phyloP scores from a whole-genome alignment of 352 stramenopile genomes.

The Phytopythium montanum region DNA sequence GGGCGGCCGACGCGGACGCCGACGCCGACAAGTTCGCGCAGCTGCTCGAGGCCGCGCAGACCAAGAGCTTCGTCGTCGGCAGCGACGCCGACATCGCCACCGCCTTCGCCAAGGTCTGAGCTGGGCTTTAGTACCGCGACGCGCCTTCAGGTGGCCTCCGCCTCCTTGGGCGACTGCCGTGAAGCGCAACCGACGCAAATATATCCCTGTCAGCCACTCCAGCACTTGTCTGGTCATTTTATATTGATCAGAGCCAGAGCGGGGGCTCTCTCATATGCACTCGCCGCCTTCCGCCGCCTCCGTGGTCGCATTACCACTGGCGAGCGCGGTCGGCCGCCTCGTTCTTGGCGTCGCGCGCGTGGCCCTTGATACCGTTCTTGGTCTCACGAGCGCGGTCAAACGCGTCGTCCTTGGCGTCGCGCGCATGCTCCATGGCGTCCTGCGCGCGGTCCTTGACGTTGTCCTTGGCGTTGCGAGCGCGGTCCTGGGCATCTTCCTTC shows the following conservation, averaged over 20 bases:
- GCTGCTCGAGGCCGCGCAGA: conserved; percentile 53
- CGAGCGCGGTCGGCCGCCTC: conserved; percentile 13
- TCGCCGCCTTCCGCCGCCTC: not conserved
- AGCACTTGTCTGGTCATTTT: too few relatives aligned
- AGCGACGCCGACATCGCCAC: conserved; percentile 56
- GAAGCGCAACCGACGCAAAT: too few relatives aligned
- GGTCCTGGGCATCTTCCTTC: conserved; percentile 23
- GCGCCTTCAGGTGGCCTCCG: not conserved
- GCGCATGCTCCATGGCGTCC: conserved; percentile 17
- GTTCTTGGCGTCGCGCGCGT: conserved; percentile 17
- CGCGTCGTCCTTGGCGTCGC: conserved; percentile 11
- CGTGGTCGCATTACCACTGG: conserved; percentile 7
- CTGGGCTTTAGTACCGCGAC: not conserved
- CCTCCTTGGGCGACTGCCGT: not conserved
- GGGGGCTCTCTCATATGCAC: not conserved
- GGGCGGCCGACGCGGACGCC: conserved; percentile 40
- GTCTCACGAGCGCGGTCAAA: conserved; percentile 9
- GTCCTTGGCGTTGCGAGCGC: too few relatives aligned
- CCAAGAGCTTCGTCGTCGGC: conserved; percentile 64
- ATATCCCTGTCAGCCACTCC: too few relatives aligned
- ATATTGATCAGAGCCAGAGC: not conserved
- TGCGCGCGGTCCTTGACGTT: conserved; percentile 19
- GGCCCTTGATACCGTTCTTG: conserved; percentile 20
- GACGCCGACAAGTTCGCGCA: conserved; percentile 65
- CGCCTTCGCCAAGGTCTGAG: conserved; percentile 58